Percentiles rank a stretch among this genome's conserved stretches.
Conservation (phyloP, 345 rosid species). For the Populus euphratica region DNA sequence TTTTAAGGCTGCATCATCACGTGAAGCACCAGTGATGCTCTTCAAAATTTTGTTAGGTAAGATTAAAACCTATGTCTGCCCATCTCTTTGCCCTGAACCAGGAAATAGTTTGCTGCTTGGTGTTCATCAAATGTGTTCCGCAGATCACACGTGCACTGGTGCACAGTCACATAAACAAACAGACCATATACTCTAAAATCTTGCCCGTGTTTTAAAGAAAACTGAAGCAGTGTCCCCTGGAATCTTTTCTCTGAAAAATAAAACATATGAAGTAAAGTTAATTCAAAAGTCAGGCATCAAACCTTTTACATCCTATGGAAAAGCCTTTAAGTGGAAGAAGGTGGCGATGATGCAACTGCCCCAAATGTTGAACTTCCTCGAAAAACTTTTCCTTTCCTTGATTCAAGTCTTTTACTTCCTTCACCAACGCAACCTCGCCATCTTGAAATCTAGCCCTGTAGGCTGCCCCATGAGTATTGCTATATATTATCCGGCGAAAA, state of each 20-base stretch:
- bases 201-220: neutral
- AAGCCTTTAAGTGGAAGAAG: constrained; percentile 83
- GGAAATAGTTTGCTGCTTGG: neutral
- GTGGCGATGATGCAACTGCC: constrained; percentile 87
- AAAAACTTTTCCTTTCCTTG: constrained; percentile 51
- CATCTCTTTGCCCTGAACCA: neutral
- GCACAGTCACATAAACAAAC: neutral
- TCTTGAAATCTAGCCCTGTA: constrained; percentile 70
- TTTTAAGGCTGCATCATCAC: too few species aligned
- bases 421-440: constrained; percentile 66
- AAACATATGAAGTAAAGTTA: too few species aligned
- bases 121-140: too few species aligned
- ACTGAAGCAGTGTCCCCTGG: neutral
- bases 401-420: constrained; percentile 53
- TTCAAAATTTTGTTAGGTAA: neutral
- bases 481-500: constrained; percentile 59
- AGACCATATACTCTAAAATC: neutral
- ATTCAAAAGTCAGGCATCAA: neutral
- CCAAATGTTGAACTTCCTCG: constrained; percentile 68
- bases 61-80: neutral
- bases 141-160: neutral
- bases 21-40: too few species aligned
- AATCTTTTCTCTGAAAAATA: neutral
- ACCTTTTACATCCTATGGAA: constrained; percentile 71
- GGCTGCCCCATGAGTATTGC: constrained; percentile 57